phyloP scores from a whole-genome alignment of 1,284 basidiomycete species.

The Fomitopsis palustris region DNA sequence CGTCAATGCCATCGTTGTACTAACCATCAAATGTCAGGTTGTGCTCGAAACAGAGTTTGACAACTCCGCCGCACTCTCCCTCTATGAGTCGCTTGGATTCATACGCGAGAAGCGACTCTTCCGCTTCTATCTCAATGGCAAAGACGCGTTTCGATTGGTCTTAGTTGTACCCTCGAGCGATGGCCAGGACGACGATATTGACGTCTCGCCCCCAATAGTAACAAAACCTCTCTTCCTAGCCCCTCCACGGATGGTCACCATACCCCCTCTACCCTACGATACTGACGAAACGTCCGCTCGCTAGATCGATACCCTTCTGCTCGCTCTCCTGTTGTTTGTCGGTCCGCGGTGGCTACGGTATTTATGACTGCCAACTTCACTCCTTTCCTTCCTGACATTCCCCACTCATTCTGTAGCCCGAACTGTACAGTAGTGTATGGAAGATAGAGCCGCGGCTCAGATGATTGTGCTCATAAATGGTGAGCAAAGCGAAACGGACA shows the following conservation, averaged over 20 bases:
- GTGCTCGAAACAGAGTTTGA: slow-evolving; percentile 97
- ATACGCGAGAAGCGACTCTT: slow-evolving; percentile 93
- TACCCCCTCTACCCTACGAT: slow-evolving; percentile 13
- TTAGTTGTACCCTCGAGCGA: slow-evolving; percentile 45
- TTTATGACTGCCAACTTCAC: not conserved
- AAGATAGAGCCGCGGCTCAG: too few relatives aligned
- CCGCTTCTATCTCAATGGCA: slow-evolving; percentile 95
- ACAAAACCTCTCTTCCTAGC: slow-evolving; percentile 17
- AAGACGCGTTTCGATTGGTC: slow-evolving; percentile 79
- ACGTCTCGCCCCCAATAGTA: slow-evolving; percentile 5
- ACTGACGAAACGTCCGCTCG: slow-evolving; percentile 3
- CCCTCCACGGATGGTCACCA: slow-evolving; percentile 21
- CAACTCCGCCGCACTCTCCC: slow-evolving; percentile 80
- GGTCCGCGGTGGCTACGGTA: not conserved
- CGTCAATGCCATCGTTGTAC: not conserved
- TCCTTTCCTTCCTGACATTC: not conserved
- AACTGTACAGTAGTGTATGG: not conserved
- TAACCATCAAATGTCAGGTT: slow-evolving; percentile 49
- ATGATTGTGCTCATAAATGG: too few relatives aligned
- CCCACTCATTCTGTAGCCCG: not conserved
- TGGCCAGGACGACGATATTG: slow-evolving; percentile 15
- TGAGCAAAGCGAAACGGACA: not conserved
- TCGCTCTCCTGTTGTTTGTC: too few relatives aligned
- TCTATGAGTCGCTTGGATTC: slow-evolving; percentile 93
- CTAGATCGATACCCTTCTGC: not conserved